phyloP scores from a whole-genome alignment of 2,329 filamentous ascomycete species.

The Fusarium hostae region DNA sequence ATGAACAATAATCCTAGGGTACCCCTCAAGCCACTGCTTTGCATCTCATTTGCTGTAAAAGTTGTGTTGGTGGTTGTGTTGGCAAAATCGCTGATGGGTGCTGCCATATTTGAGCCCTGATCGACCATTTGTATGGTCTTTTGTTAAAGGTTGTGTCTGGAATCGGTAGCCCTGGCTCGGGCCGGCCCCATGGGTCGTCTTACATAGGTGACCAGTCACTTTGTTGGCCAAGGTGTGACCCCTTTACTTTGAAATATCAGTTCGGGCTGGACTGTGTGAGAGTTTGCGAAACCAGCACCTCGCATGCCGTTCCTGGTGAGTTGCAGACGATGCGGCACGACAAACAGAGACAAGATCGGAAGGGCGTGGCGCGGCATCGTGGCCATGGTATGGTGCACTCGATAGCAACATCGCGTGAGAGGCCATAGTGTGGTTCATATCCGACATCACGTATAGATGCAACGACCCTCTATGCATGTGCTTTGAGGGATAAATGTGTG shows the following conservation, averaged over 20 bases:
- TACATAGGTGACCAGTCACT: slow-evolving; percentile 43
- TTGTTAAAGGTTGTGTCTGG: slow-evolving; percentile 7
- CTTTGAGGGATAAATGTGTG: slow-evolving; percentile 5
- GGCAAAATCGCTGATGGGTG: slow-evolving; percentile 31
- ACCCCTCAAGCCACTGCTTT: slow-evolving; percentile 7
- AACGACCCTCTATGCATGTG: slow-evolving; percentile 17
- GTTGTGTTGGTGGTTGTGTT: slow-evolving; percentile 26
- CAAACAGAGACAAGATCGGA: slow-evolving; percentile 30
- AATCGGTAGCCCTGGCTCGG: slow-evolving; percentile 40
- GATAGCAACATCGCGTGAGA: slow-evolving; percentile 12
- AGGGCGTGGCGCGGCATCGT: slow-evolving; percentile 21
- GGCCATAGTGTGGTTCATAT: slow-evolving; percentile 20
- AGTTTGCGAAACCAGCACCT: slow-evolving; percentile 26
- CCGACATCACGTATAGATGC: slow-evolving; percentile 14
- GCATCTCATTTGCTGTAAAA: slow-evolving; percentile 19
- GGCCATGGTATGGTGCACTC: slow-evolving; percentile 6
- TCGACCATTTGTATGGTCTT: slow-evolving; percentile 17
- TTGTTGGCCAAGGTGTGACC: slow-evolving; percentile 30
- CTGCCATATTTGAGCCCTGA: slow-evolving; percentile 12
- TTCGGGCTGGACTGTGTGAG: slow-evolving; percentile 19
- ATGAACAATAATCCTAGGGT: neutral
- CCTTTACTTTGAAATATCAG: slow-evolving; percentile 18
- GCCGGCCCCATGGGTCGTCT: slow-evolving; percentile 46
- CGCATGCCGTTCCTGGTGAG: slow-evolving; percentile 35
- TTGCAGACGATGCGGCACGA: slow-evolving; percentile 27